Conservation (phyloP, 1,139 yeast species). For the Diutina rugosa region DNA sequence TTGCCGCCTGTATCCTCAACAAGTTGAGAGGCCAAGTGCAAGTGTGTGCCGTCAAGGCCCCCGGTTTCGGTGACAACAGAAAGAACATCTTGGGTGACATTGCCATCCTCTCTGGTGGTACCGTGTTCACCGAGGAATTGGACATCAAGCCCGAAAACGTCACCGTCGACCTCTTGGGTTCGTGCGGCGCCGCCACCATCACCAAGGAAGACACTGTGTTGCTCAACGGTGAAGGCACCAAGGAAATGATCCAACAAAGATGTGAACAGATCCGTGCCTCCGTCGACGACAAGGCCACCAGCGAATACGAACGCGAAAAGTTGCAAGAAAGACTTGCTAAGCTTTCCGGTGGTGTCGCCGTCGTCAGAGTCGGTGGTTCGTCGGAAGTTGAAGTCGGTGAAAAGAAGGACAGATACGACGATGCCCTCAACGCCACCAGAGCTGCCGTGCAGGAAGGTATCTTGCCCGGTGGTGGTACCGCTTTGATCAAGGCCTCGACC, state of each 20-base stretch:
- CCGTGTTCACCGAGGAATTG: conserved; percentile 96
- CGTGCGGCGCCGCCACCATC: conserved; percentile 85
- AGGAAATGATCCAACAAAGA: conserved; percentile 79
- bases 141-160: conserved; percentile 97
- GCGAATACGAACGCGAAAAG: conserved; percentile 96
- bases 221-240: conserved; percentile 90
- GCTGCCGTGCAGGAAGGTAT: conserved; percentile 99
- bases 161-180: conserved; percentile 82
- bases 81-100: conserved; percentile 96
- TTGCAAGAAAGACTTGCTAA: conserved; percentile 97
- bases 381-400: conserved; percentile 99
- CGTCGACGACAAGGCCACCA: conserved; percentile 57
- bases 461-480: conserved; percentile 99
- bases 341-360: conserved; percentile 99
- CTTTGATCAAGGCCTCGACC: conserved; percentile 87
- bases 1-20: conserved; percentile 97
- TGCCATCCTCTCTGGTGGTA: conserved; percentile 94
- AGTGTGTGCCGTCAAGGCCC: conserved; percentile 98
- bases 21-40: conserved; percentile 98
- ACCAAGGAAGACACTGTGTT: conserved; percentile 97
- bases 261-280: conserved; percentile 92
- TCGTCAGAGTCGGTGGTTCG: conserved; percentile 94
- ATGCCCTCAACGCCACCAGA: conserved; percentile 97
- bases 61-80: conserved; percentile 99
- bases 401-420: conserved; percentile 99